Base-by-base conservation (phyloP, 345 rosid species). In the Citrus unshiu region DNA sequence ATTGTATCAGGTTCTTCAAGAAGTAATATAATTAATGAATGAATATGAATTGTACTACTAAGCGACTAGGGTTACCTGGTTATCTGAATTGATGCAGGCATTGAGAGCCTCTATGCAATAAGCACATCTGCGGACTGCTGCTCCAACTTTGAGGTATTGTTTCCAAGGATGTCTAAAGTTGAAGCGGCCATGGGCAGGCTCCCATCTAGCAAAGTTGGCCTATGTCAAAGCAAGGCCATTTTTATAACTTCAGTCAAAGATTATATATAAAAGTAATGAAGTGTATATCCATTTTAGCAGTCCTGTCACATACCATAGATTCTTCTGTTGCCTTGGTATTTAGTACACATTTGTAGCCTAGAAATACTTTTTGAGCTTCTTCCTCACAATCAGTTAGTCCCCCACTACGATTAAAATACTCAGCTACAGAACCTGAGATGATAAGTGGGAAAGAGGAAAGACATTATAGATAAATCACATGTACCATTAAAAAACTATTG, bases 141-240 rank as follows among this genome's bases (percentile, higher is more conserved):
- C 85, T 0, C 90, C 89, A 0, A 89, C 72, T 74, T 86, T 87
- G 25, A 83, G 77, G 81, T 87, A 87, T 39, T 87, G 90, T 57
- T 86, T 75, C 92, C 92, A 87, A n/a, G 92, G 90, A 72, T 89
- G 87, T 18, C 76, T 78, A 83, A 84, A 89, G 77, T 35, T 80
- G 82, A 89, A 89, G 27, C 16, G 68, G 51, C 92, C 92, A 81
- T 89, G 92, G 16, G 84, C 82, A 70, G 92, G 92, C 62, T 89
- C 90, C 89, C 88, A 87, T 82, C 86, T 82, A 0, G 89, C 87
- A 40, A 87, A 86, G 73, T 75, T 87, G 24, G 87, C 85, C 90
- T 87, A 70, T 58, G 22, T 1, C 43, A 29, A n/a, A 46, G 46
- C 39, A 19, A 9, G 72, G n/a, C 35, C 39, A 43, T 29, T 18